Conservation (phyloP, 371 early-diverging fungal genomes). For the Mortierella sp. region DNA sequence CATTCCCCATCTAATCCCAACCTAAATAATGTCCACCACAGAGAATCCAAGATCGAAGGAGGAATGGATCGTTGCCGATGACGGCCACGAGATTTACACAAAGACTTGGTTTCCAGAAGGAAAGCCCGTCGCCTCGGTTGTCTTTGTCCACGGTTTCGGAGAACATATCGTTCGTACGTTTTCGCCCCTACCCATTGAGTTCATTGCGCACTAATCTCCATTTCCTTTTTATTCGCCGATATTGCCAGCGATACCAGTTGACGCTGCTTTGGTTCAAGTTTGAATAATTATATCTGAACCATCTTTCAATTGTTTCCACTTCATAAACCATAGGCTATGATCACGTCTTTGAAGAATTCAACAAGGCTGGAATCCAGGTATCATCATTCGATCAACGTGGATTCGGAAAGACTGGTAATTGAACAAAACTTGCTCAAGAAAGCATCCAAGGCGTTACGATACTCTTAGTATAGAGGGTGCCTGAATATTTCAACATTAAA, state of each 20-base stretch:
- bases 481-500: not conserved
- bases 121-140: slow-evolving; percentile 45
- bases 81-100: slow-evolving; percentile 47
- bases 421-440: not conserved
- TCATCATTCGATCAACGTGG: slow-evolving; percentile 77
- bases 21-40: not conserved
- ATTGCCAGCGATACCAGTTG: no score
- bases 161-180: slow-evolving; percentile 70
- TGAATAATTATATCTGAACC: not conserved
- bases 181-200: not conserved
- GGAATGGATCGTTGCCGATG: slow-evolving; percentile 49
- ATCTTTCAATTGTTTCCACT: no score
- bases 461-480: no score
- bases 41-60: slow-evolving; percentile 32
- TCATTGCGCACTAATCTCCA: no score
- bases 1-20: not conserved
- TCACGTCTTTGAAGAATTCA: slow-evolving; percentile 65
- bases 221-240: not conserved
- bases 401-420: slow-evolving; percentile 68
- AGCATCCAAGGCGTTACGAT: no score
- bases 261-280: no score
- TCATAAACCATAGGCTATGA: slow-evolving; percentile 57
- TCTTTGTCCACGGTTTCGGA: slow-evolving; percentile 77
- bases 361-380: slow-evolving; percentile 66
- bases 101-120: slow-evolving; percentile 53